Conservation (phyloP, 2,329 filamentous ascomycete species). For the Colletotrichum sansevieriae region DNA sequence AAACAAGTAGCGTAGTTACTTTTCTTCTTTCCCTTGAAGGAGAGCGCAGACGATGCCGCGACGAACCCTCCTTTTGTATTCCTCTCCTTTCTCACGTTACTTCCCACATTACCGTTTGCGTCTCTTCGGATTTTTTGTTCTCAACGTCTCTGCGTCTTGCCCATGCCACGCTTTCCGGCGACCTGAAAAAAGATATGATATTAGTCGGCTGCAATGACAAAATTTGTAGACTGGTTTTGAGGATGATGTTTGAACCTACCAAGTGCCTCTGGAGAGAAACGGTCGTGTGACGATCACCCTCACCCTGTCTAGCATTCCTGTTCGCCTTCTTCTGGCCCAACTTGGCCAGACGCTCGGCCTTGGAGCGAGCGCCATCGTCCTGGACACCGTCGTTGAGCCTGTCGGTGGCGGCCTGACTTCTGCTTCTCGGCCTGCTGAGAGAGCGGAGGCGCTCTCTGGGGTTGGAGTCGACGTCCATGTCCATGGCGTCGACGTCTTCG, state of each 20-base stretch:
- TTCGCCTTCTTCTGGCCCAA: constrained; percentile 98
- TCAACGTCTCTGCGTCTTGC: constrained; percentile 83
- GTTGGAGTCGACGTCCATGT: constrained; percentile 81
- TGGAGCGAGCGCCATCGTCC: constrained; percentile 74
- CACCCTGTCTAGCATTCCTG: constrained; percentile 95
- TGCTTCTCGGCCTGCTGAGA: constrained; percentile 75
- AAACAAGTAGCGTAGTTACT: constrained; percentile 35
- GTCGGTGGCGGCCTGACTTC: constrained; percentile 69
- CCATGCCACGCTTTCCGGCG: constrained; percentile 92
- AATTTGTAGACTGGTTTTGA: constrained; percentile 17
- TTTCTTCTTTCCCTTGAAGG: constrained; percentile 36
- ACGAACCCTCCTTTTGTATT: constrained; percentile 22
- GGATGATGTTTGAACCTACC: constrained; percentile 67
- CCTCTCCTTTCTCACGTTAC: background rate
- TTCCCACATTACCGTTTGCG: constrained; percentile 28
- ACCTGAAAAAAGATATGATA: constrained; percentile 63
- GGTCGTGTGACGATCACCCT: constrained; percentile 91
- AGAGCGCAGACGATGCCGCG: constrained; percentile 30
- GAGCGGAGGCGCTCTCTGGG: constrained; percentile 74
- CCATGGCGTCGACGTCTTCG: constrained; percentile 80
- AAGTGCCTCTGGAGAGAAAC: constrained; percentile 90
- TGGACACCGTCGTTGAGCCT: constrained; percentile 83
- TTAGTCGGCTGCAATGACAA: constrained; percentile 47
- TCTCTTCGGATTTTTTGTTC: constrained; percentile 50
- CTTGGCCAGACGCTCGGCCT: constrained; percentile 90